Percentiles rank a stretch among this genome's conserved stretches.
Conservation (phyloP, 805 yeast species). For the Wickerhamiella nectarea region DNA sequence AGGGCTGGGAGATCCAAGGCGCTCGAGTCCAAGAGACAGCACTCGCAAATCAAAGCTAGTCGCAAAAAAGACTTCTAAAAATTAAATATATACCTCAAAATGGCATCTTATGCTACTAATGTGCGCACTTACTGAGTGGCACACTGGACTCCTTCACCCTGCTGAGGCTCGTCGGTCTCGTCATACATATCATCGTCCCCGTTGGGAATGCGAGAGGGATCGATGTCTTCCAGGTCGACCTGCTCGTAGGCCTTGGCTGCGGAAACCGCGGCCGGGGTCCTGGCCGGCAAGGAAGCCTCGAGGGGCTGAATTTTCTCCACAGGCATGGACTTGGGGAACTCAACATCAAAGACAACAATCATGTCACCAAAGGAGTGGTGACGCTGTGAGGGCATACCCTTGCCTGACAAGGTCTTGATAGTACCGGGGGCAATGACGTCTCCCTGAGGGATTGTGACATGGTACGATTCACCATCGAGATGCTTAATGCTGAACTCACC, state of each 20-base stretch:
- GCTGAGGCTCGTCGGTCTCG: conserved; percentile 42
- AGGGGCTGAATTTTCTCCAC: conserved; percentile 56
- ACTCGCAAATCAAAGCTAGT: conserved; percentile 5
- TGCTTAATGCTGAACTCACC: conserved; percentile 83
- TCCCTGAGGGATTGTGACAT: conserved; percentile 74
- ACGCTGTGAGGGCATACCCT: conserved; percentile 95
- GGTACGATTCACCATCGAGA: conserved; percentile 81
- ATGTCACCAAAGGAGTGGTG: conserved; percentile 82
- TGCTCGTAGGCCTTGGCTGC: conserved; percentile 50
- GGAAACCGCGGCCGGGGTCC: conserved; percentile 38
- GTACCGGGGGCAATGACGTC: conserved; percentile 81
- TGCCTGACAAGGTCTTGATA: conserved; percentile 69
- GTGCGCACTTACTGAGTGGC: conserved; percentile 57
- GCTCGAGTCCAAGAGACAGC: conserved; percentile 27
- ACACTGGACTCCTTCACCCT: conserved; percentile 68
- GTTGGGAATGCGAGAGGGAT: conserved; percentile 43
- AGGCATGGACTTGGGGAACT: conserved; percentile 65
- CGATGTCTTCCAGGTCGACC: conserved; percentile 60
- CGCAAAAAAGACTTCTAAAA: neutral
- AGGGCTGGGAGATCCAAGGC: conserved; percentile 27
- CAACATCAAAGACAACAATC: conserved; percentile 70
- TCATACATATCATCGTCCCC: conserved; percentile 21
- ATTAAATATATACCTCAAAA: no score
- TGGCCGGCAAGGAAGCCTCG: conserved; percentile 67
- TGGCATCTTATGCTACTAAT: neutral